Base-by-base conservation (phyloP, 371 early-diverging fungal species). In the Fennellomyces sp. region DNA sequence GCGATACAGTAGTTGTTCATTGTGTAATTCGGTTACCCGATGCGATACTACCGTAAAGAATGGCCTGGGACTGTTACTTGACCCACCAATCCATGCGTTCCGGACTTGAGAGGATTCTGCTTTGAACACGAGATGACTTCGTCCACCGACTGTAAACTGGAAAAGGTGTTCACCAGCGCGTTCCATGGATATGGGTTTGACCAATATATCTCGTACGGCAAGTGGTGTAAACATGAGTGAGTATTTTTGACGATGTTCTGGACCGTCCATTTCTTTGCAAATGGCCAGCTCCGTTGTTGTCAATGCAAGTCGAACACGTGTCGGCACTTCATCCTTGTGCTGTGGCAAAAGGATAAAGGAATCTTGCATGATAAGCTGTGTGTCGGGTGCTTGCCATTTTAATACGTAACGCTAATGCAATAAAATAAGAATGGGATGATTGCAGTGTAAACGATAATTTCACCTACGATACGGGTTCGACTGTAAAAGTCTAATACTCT, bases 401-500 rank as follows among this genome's bases (percentile, higher is more conserved):
- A 73, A 45, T 61, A 63, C 39, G 58, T 69, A 68, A 35, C 60
- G 56, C 74, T 75, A 30, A 35, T 19, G 21, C 15, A 13, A 52
- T 25, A 49, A 6, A 50, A 42, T 51, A 36, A 39, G 28, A 51
- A 41, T 19, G 23, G 23, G 35, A 42, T 17, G 6, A 27, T 41
- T 12, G 47, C 15, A 19, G 29, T 23, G 15, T 42, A 30, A 30
- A 27, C 17, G 17, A 13, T 30, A 8, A 21, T 12, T 58, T 53
- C 63, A 75, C 72, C 27, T 45, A 45, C 45, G 1, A 71, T 61
- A 45, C 56, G 62, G 23, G 59, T 51, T n/a, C 63, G 69, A 33
- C 60, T 66, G 58, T 56, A 60, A 30, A 69, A 52, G 58, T 75
- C 72, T 17, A 65, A 63, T 8, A 66, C 65, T 28, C 58, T 58